These are phyloP conservation scores for Rosa lucieae DNA, from an alignment of 306 rosid genomes.

Conservation along the genomic window DNA sequence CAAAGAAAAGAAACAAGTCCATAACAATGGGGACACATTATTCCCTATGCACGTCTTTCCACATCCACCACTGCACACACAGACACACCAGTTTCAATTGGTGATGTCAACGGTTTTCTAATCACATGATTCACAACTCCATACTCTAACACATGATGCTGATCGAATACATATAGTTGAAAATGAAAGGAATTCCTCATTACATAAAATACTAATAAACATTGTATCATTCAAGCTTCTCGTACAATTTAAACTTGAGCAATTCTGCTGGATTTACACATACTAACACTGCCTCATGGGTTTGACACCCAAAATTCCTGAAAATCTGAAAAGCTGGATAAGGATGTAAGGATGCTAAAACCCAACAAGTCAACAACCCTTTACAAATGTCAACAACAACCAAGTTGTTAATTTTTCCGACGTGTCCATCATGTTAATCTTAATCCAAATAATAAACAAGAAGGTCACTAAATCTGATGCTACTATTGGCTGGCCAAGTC, in stretches of 20 bases:
- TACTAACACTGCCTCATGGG: conserved; percentile 65
- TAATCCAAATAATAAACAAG: too few species aligned
- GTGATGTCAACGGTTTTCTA: neutral
- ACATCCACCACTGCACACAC: neutral
- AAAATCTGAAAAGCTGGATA: conserved; percentile 68
- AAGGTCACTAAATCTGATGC: neutral
- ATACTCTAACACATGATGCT: neutral
- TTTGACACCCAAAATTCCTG: conserved; percentile 72
- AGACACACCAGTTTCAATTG: neutral
- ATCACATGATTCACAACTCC: neutral
- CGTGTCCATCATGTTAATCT: neutral
- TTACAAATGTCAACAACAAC: neutral
- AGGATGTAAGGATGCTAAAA: conserved; percentile 19
- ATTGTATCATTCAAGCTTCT: conserved; percentile 61
- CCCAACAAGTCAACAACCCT: conserved; percentile 75
- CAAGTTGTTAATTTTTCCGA: neutral
- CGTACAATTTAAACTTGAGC: conserved; percentile 49
- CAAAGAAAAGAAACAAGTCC: neutral
- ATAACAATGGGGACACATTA: neutral
- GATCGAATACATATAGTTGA: neutral
- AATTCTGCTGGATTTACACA: conserved; percentile 71
- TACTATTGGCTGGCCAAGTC: too few species aligned
- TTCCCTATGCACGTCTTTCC: conserved; percentile 14
- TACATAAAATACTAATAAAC: neutral
- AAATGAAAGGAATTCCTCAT: neutral